Evolutionary conservation across 164 flowering plant species (phyloP).

Genomic region (Dillenia suffruticosa): DNA sequence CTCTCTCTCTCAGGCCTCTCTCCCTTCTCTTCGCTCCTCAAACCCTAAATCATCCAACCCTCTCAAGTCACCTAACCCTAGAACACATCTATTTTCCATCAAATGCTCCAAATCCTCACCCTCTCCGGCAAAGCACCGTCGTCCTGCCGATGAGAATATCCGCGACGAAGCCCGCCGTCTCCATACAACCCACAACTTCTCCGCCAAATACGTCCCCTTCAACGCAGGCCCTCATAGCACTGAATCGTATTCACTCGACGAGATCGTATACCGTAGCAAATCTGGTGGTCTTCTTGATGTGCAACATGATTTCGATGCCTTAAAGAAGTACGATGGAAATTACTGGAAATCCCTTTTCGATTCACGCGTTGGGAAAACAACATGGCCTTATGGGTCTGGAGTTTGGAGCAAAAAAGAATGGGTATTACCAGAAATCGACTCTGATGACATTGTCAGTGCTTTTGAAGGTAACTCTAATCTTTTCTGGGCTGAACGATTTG

Average conservation of each 20-base stretch:
- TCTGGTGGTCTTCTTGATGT: constrained; percentile 92
- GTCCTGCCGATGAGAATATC: constrained; percentile 52
- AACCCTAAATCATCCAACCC: constrained; percentile 5
- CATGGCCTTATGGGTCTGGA: constrained; percentile 93
- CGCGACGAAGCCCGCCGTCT: constrained; percentile 70
- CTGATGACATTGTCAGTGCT: constrained; percentile 65
- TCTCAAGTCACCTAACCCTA: not conserved
- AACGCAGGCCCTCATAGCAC: constrained; percentile 29
- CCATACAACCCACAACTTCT: constrained; percentile 39
- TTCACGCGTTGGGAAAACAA: constrained; percentile 75
- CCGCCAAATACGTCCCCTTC: constrained; percentile 85
- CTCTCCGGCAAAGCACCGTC: constrained; percentile 34
- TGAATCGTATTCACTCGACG: constrained; percentile 86
- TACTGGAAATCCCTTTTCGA: constrained; percentile 81
- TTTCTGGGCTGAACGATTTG: constrained; percentile 88
- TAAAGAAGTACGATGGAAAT: constrained; percentile 53
- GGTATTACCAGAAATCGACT: constrained; percentile 79
- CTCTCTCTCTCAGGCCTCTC: constrained; percentile 14
- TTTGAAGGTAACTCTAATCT: constrained; percentile 88
- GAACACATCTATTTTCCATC: not conserved
- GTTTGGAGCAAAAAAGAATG: constrained; percentile 94
- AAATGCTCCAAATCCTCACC: constrained; percentile 9
- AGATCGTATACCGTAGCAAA: constrained; percentile 73
- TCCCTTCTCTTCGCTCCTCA: constrained; percentile 10
- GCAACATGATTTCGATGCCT: constrained; percentile 73